phyloP scores from a whole-genome alignment of 441 rosid species.

The Adansonia rubrostipa region DNA sequence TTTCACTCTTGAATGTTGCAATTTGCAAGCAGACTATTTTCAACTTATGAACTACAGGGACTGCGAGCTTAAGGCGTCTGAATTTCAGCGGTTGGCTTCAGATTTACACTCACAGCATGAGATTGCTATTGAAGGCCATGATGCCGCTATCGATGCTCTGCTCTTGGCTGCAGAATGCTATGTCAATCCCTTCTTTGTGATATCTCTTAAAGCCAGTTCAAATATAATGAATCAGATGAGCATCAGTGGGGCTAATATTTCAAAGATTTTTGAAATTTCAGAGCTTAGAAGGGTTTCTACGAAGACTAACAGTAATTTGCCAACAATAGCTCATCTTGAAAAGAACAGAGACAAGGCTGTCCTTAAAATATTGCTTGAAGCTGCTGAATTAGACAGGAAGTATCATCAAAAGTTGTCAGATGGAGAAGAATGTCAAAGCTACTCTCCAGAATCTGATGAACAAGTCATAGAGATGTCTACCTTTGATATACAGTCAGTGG shows the following conservation, averaged over 20 bases:
- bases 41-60: slow-evolving; percentile 68
- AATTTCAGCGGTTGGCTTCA: slow-evolving; percentile 74
- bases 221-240: slow-evolving; percentile 34
- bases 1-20: slow-evolving; percentile 57
- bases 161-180: slow-evolving; percentile 93
- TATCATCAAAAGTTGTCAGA: slow-evolving; percentile 46
- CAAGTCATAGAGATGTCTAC: slow-evolving; percentile 57
- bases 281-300: slow-evolving; percentile 42
- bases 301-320: slow-evolving; percentile 43
- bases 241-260: slow-evolving; percentile 30
- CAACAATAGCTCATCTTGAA: slow-evolving; percentile 62
- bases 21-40: slow-evolving; percentile 71
- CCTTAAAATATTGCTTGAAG: slow-evolving; percentile 73
- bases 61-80: slow-evolving; percentile 83
- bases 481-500: slow-evolving; percentile 54
- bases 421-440: slow-evolving; percentile 35
- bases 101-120: slow-evolving; percentile 65
- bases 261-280: slow-evolving; percentile 36
- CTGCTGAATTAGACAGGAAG: slow-evolving; percentile 72
- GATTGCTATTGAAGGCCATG: slow-evolving; percentile 67
- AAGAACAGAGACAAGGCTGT: slow-evolving; percentile 75
- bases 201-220: slow-evolving; percentile 49
- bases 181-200: slow-evolving; percentile 80
- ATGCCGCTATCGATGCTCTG: slow-evolving; percentile 85
- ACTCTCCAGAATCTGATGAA: slow-evolving; percentile 51